Evolutionary conservation across 2,329 filamentous ascomycete species (phyloP).

Genomic region (Ceratocystis colombiana): DNA sequence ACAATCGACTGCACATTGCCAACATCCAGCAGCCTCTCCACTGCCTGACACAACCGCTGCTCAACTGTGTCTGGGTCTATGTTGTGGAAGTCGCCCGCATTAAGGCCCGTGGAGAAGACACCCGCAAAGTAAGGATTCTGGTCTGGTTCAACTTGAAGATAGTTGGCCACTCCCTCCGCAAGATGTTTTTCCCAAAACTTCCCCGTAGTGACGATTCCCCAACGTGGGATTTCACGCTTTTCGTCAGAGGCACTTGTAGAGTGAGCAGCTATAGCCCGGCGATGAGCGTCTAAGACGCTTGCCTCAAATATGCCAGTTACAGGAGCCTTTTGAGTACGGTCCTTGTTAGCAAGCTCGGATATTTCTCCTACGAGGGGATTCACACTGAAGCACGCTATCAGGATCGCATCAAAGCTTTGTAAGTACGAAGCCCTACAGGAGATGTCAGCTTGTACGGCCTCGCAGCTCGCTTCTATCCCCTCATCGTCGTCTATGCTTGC

Average conservation of each 20-base stretch:
- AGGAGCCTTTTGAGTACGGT: constrained; percentile 33
- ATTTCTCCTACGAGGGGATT: constrained; percentile 64
- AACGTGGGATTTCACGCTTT: constrained; percentile 38
- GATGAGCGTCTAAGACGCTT: constrained; percentile 55
- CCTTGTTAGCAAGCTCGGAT: constrained; percentile 29
- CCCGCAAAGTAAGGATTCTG: constrained; percentile 51
- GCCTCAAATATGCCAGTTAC: constrained; percentile 84
- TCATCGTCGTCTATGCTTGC: constrained; percentile 67
- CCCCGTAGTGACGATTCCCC: constrained; percentile 85
- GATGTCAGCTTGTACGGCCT: constrained; percentile 49
- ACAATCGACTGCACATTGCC: constrained; percentile 56
- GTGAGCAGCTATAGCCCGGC: constrained; percentile 33
- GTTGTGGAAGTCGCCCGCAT: constrained; percentile 68
- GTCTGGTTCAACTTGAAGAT: constrained; percentile 48
- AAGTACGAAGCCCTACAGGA: constrained; percentile 25
- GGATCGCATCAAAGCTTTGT: constrained; percentile 55
- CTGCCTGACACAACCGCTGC: constrained; percentile 57
- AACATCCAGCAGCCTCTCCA: constrained; percentile 50
- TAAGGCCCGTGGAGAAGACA: constrained; percentile 71
- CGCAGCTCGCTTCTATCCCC: constrained; percentile 55
- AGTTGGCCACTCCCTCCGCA: constrained; percentile 50
- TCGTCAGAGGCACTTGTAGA: background rate
- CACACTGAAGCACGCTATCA: constrained; percentile 81
- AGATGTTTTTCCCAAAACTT: constrained; percentile 72
- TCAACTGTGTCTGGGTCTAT: constrained; percentile 55